phyloP scores from a whole-genome alignment of 164 flowering plant genomes.

The Malania oleifera region DNA sequence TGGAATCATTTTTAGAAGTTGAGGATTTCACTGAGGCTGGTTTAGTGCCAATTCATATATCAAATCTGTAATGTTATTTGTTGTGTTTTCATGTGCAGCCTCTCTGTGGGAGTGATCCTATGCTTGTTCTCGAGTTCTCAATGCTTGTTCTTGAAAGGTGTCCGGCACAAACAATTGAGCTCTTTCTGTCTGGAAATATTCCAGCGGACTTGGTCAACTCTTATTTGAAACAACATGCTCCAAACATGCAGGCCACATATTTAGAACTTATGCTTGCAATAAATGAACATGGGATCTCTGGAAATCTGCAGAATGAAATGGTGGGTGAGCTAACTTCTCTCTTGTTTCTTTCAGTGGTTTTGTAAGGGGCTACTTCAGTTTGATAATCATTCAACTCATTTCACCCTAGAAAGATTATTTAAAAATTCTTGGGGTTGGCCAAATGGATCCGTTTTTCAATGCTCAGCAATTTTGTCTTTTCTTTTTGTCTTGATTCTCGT shows the following conservation, averaged over 20 bases:
- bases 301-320: conserved; percentile 97
- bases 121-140: conserved; percentile 92
- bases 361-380: neutral
- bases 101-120: conserved; percentile 81
- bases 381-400: no score
- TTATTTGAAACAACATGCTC: conserved; percentile 92
- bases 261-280: conserved; percentile 87
- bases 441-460: no score
- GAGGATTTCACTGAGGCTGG: neutral
- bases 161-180: conserved; percentile 91
- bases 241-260: conserved; percentile 87
- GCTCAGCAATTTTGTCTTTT: no score
- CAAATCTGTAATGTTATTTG: conserved; percentile 6
- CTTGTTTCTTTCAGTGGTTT: neutral
- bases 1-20: neutral
- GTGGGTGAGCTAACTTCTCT: conserved; percentile 35
- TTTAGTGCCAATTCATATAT: neutral
- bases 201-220: conserved; percentile 95
- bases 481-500: no score
- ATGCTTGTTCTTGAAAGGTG: conserved; percentile 92
- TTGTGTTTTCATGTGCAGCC: conserved; percentile 66
- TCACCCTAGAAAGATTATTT: no score
- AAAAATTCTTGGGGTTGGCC: no score
- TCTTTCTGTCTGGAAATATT: conserved; percentile 84
- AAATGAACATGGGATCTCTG: conserved; percentile 83